A percentile compares a stretch with the other conserved stretches of the same genome.
Conservation (phyloP, 1,284 basidiomycete genomes). For the Cystobasidium pallidum region DNA sequence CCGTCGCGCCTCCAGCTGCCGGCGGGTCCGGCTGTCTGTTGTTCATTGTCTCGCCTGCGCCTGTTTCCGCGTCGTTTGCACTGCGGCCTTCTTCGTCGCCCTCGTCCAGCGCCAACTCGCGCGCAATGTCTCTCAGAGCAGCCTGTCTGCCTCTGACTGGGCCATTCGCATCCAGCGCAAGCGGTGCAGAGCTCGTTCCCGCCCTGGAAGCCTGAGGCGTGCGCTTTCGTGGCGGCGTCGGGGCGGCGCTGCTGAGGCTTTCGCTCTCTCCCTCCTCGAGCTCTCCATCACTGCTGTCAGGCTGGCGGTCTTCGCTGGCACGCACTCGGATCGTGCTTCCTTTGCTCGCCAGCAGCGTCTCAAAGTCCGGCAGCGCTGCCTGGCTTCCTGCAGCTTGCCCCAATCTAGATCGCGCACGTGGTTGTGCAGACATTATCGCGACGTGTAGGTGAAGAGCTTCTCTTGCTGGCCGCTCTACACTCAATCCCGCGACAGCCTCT, state of each 20-base stretch:
- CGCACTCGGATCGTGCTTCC: slow-evolving; percentile 26
- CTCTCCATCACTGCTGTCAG: neutral
- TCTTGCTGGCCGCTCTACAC: neutral
- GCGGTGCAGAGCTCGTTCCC: slow-evolving; percentile 7
- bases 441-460: neutral
- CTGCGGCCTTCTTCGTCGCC: slow-evolving; percentile 1
- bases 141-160: slow-evolving; percentile 13
- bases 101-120: slow-evolving; percentile 23
- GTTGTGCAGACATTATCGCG: neutral
- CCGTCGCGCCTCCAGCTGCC: neutral
- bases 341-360: slow-evolving; percentile 34
- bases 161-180: neutral
- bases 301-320: slow-evolving; percentile 20
- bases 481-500: neutral
- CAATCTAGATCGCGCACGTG: slow-evolving; percentile 15
- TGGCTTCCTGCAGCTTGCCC: neutral
- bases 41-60: slow-evolving; percentile 7
- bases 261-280: neutral
- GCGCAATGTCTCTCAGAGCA: slow-evolving; percentile 38
- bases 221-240: slow-evolving; percentile 31
- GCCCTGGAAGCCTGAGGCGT: neutral
- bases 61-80: neutral
- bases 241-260: slow-evolving; percentile 4
- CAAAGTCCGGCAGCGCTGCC: slow-evolving; percentile 37
- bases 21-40: neutral